phyloP scores from a whole-genome alignment of 768 basidiomycete species.

The Leccinum arenicola region DNA sequence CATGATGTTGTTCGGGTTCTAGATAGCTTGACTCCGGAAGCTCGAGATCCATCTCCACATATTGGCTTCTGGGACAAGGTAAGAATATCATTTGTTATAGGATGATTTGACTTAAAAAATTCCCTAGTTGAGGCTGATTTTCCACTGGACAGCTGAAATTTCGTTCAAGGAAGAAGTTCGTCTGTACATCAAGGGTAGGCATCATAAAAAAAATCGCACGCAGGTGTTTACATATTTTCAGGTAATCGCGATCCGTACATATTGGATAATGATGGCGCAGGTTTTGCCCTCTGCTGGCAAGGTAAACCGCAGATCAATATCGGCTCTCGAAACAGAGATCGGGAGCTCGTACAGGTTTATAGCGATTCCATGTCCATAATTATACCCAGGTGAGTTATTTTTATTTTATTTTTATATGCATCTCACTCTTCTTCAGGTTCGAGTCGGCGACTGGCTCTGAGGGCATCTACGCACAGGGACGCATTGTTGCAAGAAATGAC shows the following conservation, averaged over 20 bases:
- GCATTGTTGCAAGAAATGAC: slow-evolving; percentile 27
- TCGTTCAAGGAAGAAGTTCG: slow-evolving; percentile 71
- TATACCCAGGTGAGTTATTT: slow-evolving; percentile 73
- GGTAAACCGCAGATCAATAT: slow-evolving; percentile 71
- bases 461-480: slow-evolving; percentile 20
- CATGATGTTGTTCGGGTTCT: slow-evolving; percentile 84
- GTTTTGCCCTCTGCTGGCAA: slow-evolving; percentile 83
- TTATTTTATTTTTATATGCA: not conserved
- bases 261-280: slow-evolving; percentile 69
- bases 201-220: slow-evolving; percentile 4
- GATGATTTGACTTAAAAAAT: slow-evolving; percentile 3
- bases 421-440: slow-evolving; percentile 18
- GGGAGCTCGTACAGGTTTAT: slow-evolving; percentile 78
- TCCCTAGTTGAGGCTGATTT: slow-evolving; percentile 62
- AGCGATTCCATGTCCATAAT: slow-evolving; percentile 80
- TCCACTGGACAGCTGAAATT: slow-evolving; percentile 78
- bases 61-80: slow-evolving; percentile 97
- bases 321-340: slow-evolving; percentile 65
- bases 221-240: slow-evolving; percentile 29
- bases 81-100: slow-evolving; percentile 14
- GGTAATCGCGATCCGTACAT: slow-evolving; percentile 82
- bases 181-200: slow-evolving; percentile 80
- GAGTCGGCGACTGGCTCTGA: slow-evolving; percentile 10
- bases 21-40: slow-evolving; percentile 74
- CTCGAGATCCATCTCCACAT: slow-evolving; percentile 77